These are phyloP conservation scores for Kuraishia molischiana DNA, from an alignment of 805 yeast species.

Conservation along the genomic window DNA sequence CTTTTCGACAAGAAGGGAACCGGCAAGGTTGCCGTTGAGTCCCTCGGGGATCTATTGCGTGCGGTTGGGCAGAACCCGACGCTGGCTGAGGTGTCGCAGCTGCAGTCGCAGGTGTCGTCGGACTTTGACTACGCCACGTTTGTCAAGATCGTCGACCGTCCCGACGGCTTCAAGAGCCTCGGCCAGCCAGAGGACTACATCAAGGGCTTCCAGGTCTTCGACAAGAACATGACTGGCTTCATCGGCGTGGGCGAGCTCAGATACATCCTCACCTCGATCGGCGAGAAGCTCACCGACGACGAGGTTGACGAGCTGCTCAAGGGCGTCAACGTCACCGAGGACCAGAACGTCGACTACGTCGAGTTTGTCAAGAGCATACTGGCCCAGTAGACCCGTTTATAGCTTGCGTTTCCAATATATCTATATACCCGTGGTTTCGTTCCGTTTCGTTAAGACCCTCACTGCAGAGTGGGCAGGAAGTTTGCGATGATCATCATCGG, in stretches of 20 bases:
- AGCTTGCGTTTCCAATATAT: no score
- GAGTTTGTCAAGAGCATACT: slow-evolving; percentile 90
- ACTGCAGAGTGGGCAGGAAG: slow-evolving; percentile 61
- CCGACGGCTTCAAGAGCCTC: slow-evolving; percentile 78
- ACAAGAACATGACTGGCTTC: slow-evolving; percentile 90
- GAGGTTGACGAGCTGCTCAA: slow-evolving; percentile 95
- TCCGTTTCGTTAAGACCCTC: not conserved
- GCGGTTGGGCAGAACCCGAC: slow-evolving; percentile 99
- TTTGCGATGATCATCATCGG: slow-evolving; percentile 97
- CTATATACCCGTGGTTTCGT: slow-evolving; percentile 1
- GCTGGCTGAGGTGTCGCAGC: slow-evolving; percentile 66
- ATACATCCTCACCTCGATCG: slow-evolving; percentile 90
- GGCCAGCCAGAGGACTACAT: slow-evolving; percentile 91
- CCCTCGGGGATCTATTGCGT: slow-evolving; percentile 86
- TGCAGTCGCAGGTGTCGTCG: slow-evolving; percentile 27
- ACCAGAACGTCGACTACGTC: slow-evolving; percentile 90
- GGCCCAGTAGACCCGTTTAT: slow-evolving; percentile 84
- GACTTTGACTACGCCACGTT: slow-evolving; percentile 71
- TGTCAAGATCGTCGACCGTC: slow-evolving; percentile 69
- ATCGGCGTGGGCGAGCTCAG: slow-evolving; percentile 96
- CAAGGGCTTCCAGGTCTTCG: slow-evolving; percentile 95
- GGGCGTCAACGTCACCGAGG: slow-evolving; percentile 89
- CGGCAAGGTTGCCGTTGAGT: slow-evolving; percentile 76
- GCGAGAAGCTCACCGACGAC: slow-evolving; percentile 81
- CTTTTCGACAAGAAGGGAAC: slow-evolving; percentile 94